phyloP scores from a whole-genome alignment of 352 stramenopile genomes.

The Elongisporangium prolatum region DNA sequence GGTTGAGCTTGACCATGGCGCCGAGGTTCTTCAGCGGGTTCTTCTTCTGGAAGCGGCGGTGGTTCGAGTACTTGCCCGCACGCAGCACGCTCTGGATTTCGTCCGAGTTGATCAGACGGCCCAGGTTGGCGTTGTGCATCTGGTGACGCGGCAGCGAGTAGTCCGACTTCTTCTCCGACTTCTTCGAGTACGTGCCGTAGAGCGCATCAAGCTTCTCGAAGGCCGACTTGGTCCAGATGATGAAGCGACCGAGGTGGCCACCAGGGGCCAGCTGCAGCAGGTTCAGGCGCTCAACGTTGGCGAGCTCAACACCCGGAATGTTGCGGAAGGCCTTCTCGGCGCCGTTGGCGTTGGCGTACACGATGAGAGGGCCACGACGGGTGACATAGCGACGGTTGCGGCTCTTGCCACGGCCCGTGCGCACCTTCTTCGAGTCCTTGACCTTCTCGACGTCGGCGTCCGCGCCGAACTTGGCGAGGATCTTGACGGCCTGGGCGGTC shows the following conservation, averaged over 20 bases:
- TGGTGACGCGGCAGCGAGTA: constrained; percentile 92
- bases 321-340: constrained; percentile 97
- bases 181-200: constrained; percentile 93
- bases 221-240: constrained; percentile 97
- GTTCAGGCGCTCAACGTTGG: constrained; percentile 97
- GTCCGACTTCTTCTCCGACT: constrained; percentile 87
- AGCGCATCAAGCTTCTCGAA: constrained; percentile 97
- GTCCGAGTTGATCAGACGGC: constrained; percentile 99
- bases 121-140: constrained; percentile 98
- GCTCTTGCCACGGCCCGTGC: constrained; percentile 98
- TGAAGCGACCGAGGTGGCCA: constrained; percentile 98
- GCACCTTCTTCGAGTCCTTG: constrained; percentile 97
- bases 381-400: constrained; percentile 97
- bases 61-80: constrained; percentile 89
- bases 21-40: constrained; percentile 96
- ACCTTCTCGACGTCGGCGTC: constrained; percentile 96
- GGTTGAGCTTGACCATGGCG: constrained; percentile 96
- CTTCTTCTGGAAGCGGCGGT: constrained; percentile 94
- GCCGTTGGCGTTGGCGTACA: constrained; percentile 94
- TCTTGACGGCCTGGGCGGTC: constrained; percentile 94
- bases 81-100: constrained; percentile 97
- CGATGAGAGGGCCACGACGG: constrained; percentile 94
- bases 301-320: constrained; percentile 97
- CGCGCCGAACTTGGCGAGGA: constrained; percentile 93
- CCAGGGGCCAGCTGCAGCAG: constrained; percentile 96